A percentile compares a stretch with the other conserved stretches of the same genome.
Conservation (phyloP, 129 eudicot genomes). For the Escallonia rubra region DNA sequence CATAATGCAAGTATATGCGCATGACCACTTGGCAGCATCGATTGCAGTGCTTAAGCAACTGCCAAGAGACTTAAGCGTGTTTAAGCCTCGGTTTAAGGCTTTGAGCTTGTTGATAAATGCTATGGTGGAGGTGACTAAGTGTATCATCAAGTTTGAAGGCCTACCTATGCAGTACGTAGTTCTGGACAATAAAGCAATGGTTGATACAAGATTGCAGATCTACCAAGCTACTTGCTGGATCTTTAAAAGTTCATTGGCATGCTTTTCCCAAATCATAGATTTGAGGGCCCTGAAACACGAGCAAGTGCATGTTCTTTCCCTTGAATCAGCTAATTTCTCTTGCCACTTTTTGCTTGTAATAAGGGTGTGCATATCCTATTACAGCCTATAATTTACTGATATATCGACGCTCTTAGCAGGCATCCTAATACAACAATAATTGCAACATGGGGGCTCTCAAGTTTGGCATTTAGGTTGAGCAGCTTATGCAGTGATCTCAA, state of each 20-base stretch:
- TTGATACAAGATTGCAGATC: conserved; percentile 26
- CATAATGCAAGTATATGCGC: conserved; percentile 20
- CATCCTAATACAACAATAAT: conserved; percentile 29
- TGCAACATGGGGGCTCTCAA: conserved; percentile 61
- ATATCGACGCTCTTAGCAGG: conserved; percentile 30
- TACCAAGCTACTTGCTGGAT: conserved; percentile 45
- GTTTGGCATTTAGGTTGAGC: conserved; percentile 44
- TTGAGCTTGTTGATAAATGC: conserved; percentile 22
- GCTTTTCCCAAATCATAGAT: conserved; percentile 36
- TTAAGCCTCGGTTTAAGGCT: conserved; percentile 28
- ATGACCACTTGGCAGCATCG: conserved; percentile 28
- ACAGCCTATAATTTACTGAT: neutral
- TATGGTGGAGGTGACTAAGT: conserved; percentile 27
- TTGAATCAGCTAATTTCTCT: conserved; percentile 13
- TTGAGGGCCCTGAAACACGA: conserved; percentile 23
- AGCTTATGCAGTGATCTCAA: conserved; percentile 38
- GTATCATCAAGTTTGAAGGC: conserved; percentile 27
- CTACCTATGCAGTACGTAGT: conserved; percentile 20
- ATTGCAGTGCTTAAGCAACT: conserved; percentile 22
- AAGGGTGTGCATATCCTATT: too few relatives aligned
- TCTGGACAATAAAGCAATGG: conserved; percentile 21
- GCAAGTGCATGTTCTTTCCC: conserved; percentile 69
- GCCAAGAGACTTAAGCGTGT: conserved; percentile 11
- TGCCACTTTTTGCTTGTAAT: neutral
- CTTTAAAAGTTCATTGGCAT: conserved; percentile 35